Percentiles rank a stretch among this genome's conserved stretches.
phyloP scores from a whole-genome alignment of 1,284 basidiomycete species.

The Cryptococcus sp. region DNA sequence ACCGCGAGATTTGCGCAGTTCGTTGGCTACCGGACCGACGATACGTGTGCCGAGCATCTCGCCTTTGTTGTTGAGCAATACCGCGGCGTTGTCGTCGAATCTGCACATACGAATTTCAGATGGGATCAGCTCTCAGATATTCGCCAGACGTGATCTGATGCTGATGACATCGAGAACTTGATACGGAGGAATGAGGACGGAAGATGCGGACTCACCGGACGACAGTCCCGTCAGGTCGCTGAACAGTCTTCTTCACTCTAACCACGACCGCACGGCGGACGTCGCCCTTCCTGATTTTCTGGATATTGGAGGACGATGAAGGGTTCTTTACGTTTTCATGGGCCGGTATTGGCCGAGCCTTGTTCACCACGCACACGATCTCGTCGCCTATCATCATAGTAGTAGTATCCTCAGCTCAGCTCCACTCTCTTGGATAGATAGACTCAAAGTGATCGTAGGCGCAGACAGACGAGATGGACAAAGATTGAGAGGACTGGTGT shows the following conservation, averaged over 20 bases:
- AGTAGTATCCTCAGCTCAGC: neutral
- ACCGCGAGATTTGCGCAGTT: conserved; percentile 63
- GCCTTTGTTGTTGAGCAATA: conserved; percentile 92
- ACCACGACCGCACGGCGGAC: conserved; percentile 94
- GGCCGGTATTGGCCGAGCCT: conserved; percentile 73
- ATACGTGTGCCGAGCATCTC: conserved; percentile 97
- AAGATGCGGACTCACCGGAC: conserved; percentile 37
- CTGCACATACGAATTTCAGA: conserved; percentile 56
- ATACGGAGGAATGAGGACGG: neutral
- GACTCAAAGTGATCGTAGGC: neutral
- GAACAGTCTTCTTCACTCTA: conserved; percentile 63
- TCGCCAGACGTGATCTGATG: too few relatives aligned
- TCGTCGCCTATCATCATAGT: conserved; percentile 70
- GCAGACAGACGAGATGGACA: neutral
- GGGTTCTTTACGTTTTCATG: conserved; percentile 23
- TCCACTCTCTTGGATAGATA: neutral
- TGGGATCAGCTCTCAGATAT: too few relatives aligned
- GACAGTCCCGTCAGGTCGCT: conserved; percentile 46
- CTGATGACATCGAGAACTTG: neutral
- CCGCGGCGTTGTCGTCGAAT: conserved; percentile 98
- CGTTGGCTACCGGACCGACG: conserved; percentile 87
- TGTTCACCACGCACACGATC: conserved; percentile 94
- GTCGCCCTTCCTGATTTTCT: conserved; percentile 87
- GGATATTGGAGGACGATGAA: conserved; percentile 53
- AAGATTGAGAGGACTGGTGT: neutral